Percentiles rank a stretch among this genome's conserved stretches.
Conservation (phyloP, 805 yeast species). For the Sugiyamaella valdiviana region DNA sequence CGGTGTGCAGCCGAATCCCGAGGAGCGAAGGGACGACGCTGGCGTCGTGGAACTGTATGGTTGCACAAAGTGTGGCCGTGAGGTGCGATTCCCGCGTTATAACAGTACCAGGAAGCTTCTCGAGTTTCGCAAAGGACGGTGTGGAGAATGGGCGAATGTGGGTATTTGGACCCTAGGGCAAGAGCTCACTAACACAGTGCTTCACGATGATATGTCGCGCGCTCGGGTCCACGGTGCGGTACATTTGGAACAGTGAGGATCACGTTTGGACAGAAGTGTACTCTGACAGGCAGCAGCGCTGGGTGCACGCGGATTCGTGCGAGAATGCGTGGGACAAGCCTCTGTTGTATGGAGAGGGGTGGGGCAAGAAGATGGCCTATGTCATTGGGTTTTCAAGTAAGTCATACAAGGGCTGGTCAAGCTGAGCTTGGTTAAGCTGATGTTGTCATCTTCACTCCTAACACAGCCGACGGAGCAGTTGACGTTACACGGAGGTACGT, state of each 20-base stretch:
- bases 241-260: conserved; percentile 84
- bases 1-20: conserved; percentile 37
- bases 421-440: not conserved
- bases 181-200: conserved; percentile 32
- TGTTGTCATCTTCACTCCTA: not conserved
- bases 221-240: conserved; percentile 58
- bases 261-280: conserved; percentile 96
- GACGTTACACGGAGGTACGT: conserved; percentile 74
- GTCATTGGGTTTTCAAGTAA: conserved; percentile 69
- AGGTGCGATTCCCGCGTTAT: conserved; percentile 67
- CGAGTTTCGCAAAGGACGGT: conserved; percentile 63
- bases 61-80: conserved; percentile 46
- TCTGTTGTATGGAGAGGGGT: conserved; percentile 64
- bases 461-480: conserved; percentile 41
- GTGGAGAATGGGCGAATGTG: conserved; percentile 90
- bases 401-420: not conserved
- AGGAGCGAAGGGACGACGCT: conserved; percentile 48
- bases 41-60: conserved; percentile 55
- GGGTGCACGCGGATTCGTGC: conserved; percentile 87
- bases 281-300: conserved; percentile 50
- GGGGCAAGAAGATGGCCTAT: conserved; percentile 94
- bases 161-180: not conserved
- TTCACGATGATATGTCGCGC: conserved; percentile 66
- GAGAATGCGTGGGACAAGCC: conserved; percentile 85
- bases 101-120: conserved; percentile 60